Conservation (phyloP, 2,329 filamentous ascomycete species). For the Exophiala alcalophila region DNA sequence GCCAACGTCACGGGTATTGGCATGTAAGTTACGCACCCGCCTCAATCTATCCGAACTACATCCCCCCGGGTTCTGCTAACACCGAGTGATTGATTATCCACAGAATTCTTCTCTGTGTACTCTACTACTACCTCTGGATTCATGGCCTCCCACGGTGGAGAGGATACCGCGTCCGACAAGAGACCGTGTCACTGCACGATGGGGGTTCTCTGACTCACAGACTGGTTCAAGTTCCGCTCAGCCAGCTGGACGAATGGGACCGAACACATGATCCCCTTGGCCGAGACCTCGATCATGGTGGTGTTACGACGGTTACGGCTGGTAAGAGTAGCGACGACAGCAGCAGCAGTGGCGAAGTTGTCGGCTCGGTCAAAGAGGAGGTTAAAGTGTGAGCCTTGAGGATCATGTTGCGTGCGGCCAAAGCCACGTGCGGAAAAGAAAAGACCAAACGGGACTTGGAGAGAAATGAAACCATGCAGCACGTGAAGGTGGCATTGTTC, state of each 20-base stretch:
- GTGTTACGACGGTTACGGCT: no score
- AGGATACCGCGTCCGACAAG: constrained; percentile 55
- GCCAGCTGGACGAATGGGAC: not conserved
- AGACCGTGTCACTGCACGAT: constrained; percentile 51
- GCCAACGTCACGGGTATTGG: constrained; percentile 63
- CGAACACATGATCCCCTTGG: not conserved
- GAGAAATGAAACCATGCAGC: no score
- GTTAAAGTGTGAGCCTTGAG: no score
- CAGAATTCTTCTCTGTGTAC: constrained; percentile 40
- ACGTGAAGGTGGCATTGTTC: no score
- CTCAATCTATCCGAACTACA: constrained; percentile 28
- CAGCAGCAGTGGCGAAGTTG: no score
- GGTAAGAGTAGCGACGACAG: no score
- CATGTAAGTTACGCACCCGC: constrained; percentile 56
- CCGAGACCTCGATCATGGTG: not conserved
- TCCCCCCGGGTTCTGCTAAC: not conserved
- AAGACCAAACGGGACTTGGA: no score
- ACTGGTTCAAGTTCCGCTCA: not conserved
- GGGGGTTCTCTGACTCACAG: constrained; percentile 29
- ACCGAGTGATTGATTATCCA: not conserved
- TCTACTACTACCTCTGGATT: constrained; percentile 62
- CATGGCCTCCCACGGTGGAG: constrained; percentile 52
- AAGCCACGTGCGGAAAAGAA: no score
- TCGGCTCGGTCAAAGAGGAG: no score
- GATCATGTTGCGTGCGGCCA: no score